Conservation (phyloP, 352 stramenopile genomes). For the Thalassiosira ordinaria region DNA sequence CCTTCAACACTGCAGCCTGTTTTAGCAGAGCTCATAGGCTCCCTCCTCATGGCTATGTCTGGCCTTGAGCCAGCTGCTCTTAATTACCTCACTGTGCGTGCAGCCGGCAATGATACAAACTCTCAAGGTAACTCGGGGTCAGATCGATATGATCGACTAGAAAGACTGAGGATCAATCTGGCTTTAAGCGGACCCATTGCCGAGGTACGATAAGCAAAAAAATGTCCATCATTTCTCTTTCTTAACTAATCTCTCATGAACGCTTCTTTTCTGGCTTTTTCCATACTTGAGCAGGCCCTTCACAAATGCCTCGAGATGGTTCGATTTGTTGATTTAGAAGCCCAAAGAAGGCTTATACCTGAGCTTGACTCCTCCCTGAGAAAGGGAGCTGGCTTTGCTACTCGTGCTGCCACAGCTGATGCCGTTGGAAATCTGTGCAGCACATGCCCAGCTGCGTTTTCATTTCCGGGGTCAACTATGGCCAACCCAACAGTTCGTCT, state of each 20-base stretch:
- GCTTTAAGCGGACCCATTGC: constrained; percentile 76
- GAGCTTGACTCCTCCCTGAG: constrained; percentile 52
- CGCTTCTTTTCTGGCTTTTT: not conserved
- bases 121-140: constrained; percentile 34
- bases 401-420: constrained; percentile 74
- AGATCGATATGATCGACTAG: constrained; percentile 70
- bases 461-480: constrained; percentile 60
- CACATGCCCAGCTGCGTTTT: constrained; percentile 69
- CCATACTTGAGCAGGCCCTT: constrained; percentile 43
- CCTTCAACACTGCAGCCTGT: constrained; percentile 75
- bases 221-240: not conserved
- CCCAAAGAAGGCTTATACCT: constrained; percentile 72
- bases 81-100: constrained; percentile 81
- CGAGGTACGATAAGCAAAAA: too few relatives aligned
- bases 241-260: not conserved
- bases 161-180: constrained; percentile 73
- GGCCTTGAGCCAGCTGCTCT: constrained; percentile 77
- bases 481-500: constrained; percentile 75
- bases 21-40: constrained; percentile 70
- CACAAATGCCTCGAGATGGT: constrained; percentile 83
- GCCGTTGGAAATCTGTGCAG: constrained; percentile 68
- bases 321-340: constrained; percentile 56
- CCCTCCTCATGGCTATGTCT: constrained; percentile 78
- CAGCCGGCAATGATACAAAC: constrained; percentile 53
- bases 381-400: constrained; percentile 72